These are phyloP conservation scores for Dalbergia cochinchinensis DNA, from an alignment of 306 rosid species.

Conservation along the genomic window DNA sequence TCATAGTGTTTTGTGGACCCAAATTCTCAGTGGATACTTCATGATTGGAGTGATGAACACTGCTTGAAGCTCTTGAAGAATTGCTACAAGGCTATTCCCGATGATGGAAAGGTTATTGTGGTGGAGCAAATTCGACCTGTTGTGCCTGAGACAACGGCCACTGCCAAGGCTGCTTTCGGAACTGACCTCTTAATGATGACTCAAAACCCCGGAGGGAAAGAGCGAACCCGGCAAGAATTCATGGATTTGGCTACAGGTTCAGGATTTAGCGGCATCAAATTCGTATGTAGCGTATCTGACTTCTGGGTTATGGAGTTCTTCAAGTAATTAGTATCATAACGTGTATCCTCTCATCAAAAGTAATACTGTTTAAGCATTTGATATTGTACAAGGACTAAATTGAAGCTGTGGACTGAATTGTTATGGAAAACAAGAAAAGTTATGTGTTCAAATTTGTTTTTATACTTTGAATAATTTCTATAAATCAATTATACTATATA, in stretches of 20 bases:
- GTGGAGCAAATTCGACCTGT: slow-evolving; percentile 33
- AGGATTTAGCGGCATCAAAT: slow-evolving; percentile 47
- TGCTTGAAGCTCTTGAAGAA: slow-evolving; percentile 50
- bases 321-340: slow-evolving; percentile 29
- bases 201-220: slow-evolving; percentile 50
- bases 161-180: not conserved
- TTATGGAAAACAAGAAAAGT: too few species aligned
- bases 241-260: slow-evolving; percentile 32
- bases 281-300: slow-evolving; percentile 29
- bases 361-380: too few species aligned
- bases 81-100: slow-evolving; percentile 39
- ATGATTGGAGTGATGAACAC: slow-evolving; percentile 51
- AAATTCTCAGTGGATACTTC: slow-evolving; percentile 50
- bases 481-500: too few species aligned
- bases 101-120: slow-evolving; percentile 49
- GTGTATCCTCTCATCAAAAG: too few species aligned
- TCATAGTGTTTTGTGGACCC: not conserved
- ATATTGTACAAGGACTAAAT: too few species aligned
- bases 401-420: too few species aligned
- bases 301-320: slow-evolving; percentile 54
- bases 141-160: slow-evolving; percentile 15
- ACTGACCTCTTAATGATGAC: slow-evolving; percentile 47
- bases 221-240: slow-evolving; percentile 38
- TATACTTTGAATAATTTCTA: too few species aligned
- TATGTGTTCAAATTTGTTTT: too few species aligned